These are phyloP conservation scores for Kondoa subrosea DNA, from an alignment of 768 basidiomycete genomes.

Conservation along the genomic window DNA sequence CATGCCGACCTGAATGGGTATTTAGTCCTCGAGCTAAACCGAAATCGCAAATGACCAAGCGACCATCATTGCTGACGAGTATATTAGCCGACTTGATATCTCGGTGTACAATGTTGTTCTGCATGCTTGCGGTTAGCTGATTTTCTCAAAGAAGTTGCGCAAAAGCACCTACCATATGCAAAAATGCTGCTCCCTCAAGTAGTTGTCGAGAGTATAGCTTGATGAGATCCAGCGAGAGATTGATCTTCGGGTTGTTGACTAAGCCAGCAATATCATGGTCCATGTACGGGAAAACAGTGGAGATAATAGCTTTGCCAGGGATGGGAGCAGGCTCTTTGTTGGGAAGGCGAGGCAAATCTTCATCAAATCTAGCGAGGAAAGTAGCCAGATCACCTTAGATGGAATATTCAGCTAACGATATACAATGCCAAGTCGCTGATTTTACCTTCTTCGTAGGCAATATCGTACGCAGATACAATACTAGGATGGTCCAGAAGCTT, in stretches of 20 bases:
- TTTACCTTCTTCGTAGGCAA: slow-evolving; percentile 52
- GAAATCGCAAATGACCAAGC: slow-evolving; percentile 81
- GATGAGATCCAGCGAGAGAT: slow-evolving; percentile 64
- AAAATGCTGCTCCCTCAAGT: slow-evolving; percentile 86
- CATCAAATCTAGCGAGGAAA: too few relatives aligned
- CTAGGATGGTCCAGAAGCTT: slow-evolving; percentile 73
- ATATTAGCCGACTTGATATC: slow-evolving; percentile 99
- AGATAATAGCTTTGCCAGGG: slow-evolving; percentile 68
- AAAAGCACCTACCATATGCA: slow-evolving; percentile 68
- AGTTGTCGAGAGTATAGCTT: slow-evolving; percentile 93
- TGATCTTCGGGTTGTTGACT: slow-evolving; percentile 54
- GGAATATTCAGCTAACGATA: background rate
- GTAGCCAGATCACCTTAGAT: slow-evolving; percentile 18
- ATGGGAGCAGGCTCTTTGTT: too few relatives aligned
- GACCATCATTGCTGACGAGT: slow-evolving; percentile 72
- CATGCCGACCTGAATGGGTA: slow-evolving; percentile 18
- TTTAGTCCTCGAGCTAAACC: slow-evolving; percentile 87
- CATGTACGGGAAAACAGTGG: slow-evolving; percentile 99
- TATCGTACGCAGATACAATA: slow-evolving; percentile 73
- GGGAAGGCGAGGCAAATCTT: too few relatives aligned
- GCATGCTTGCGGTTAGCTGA: background rate
- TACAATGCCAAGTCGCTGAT: background rate
- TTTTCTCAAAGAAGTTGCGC: background rate
- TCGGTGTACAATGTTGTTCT: slow-evolving; percentile 94
- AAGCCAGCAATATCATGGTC: slow-evolving; percentile 94